Conservation (phyloP, 257 asterid genomes). For the Penstemon newberryi region DNA sequence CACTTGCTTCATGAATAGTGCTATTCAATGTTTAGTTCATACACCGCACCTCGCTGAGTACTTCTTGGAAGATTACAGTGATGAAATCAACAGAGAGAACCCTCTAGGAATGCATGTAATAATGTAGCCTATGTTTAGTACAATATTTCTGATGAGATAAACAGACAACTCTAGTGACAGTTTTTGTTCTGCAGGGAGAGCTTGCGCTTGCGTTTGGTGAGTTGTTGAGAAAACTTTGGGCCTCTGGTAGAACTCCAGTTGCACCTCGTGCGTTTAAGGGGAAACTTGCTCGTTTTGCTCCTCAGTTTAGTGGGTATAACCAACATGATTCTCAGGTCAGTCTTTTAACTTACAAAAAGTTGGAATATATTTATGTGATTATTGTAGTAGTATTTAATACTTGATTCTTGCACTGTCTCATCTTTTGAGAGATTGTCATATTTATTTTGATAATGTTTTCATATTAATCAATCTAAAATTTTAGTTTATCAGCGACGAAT, state of each 20-base stretch:
- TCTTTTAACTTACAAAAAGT: slow-evolving; percentile 14
- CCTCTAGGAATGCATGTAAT: slow-evolving; percentile 94
- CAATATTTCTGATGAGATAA: slow-evolving; percentile 11
- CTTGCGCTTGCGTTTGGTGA: slow-evolving; percentile 97
- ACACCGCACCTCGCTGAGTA: slow-evolving; percentile 82
- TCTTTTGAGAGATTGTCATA: neutral
- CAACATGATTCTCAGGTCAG: slow-evolving; percentile 97
- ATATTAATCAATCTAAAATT: neutral
- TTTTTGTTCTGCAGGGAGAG: slow-evolving; percentile 76
- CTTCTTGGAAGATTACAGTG: slow-evolving; percentile 79
- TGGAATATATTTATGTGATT: slow-evolving; percentile 1
- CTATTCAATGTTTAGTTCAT: slow-evolving; percentile 95
- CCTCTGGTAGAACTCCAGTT: slow-evolving; percentile 80
- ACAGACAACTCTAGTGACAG: slow-evolving; percentile 30
- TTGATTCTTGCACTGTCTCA: neutral
- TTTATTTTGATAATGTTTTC: neutral
- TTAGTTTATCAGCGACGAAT: neutral
- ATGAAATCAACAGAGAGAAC: slow-evolving; percentile 82
- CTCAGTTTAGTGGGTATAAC: slow-evolving; percentile 98
- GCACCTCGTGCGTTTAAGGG: slow-evolving; percentile 93
- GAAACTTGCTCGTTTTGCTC: slow-evolving; percentile 94
- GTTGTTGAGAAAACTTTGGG: slow-evolving; percentile 88
- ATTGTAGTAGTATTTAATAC: slow-evolving; percentile 6
- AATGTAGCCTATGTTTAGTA: slow-evolving; percentile 30
- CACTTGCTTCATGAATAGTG: slow-evolving; percentile 98